Evolutionary conservation across 2,329 filamentous ascomycete genomes (phyloP), one percentile per base, ranked within the genome.

Genomic region (Alternaria atra): DNA sequence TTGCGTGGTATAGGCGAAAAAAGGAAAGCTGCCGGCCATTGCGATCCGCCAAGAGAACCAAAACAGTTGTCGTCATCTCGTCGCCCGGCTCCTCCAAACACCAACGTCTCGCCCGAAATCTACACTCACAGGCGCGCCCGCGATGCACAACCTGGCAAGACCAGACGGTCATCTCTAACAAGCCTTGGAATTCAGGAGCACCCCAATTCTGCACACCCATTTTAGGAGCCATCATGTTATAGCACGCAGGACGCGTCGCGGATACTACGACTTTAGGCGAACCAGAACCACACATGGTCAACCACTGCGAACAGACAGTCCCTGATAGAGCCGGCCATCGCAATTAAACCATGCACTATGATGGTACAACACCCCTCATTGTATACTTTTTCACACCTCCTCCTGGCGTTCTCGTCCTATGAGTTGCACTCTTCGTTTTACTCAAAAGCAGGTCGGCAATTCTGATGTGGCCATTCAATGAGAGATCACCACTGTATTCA

Each of bases 241-340:
- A 20, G 8, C 34, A 44, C 52, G 32, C 32, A 34, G 17, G 40
- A 52, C 35, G 37, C 40, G 27, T 47, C 43, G 7, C n/a, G 12
- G 29, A 42, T 52, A 35, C 27, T 46, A 50, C 23, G 15, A 42
- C 39, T 35, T 46, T 44, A 52, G 56, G 40, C 42, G 47, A 40
- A 52, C 58, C 53, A 57, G 47, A 60, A 60, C 52, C 47, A 52
- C 17, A 48, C 47, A 34, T 30, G n/a, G 27, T 35, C 53, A 47
- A 40, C 53, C 53, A 52, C 53, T 57, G 34, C 42, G 46, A 39
- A 53, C 34, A 17, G 56, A 27, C 40, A 37, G n/a, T 39, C 30
- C 5, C 53, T 30, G 46, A 25, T 40, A 20, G 29, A 52, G 25
- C 32, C 29, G 54, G 29, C 17, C 27, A 47, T 57, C 15, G 29